Evolutionary conservation across 495 filamentous ascomycete genomes (phyloP), one percentile per base, ranked within the genome.

Genomic region (Podospora fimiseda): DNA sequence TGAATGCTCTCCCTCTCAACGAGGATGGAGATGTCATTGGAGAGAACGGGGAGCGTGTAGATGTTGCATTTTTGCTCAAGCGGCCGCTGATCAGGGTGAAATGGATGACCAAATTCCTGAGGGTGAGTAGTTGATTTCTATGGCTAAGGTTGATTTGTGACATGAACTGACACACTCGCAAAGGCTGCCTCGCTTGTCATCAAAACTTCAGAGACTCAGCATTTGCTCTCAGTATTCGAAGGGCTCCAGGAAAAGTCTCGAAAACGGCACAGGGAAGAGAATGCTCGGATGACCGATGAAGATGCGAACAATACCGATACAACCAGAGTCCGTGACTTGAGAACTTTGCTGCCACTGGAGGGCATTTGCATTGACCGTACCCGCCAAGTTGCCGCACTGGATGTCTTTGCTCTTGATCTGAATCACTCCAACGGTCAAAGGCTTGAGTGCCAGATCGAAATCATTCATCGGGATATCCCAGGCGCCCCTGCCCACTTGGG

Each of bases 31-130:
- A 92, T 63, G 74, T 94, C 3, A 70, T 92, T 36, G 80, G 86
- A 42, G 79, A 79, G 33, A 78, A 93, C 50, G 92, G 90, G 0
- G 90, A 95, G 64, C 85, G 87, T 46, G 93, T 95, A 43, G 92
- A 97, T 71, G 93, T 99, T 51, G 93, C 91, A 9, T 95, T 89
- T 64, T 71, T 99, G 16, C 74, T 97, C 38, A 96, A 95, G 66
- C 76, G 91, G 46, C 93, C 93, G 2, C 71, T 97, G 38, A 86
- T 95, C 13, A 80, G 93, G 45, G 69, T 96, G 48, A 97, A 96
- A 65, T 87, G 90, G 67, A 80, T 97, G 49, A 76, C 84, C 20
- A 95, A 89, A 66, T 87, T 87, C 27, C 81, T 94, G 61, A 90
- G 88, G 71, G 86, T 82, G 66, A 57, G 68, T 61, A 11, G 11